Conservation (phyloP, 139 green algal species). For the Microglena sp. region DNA sequence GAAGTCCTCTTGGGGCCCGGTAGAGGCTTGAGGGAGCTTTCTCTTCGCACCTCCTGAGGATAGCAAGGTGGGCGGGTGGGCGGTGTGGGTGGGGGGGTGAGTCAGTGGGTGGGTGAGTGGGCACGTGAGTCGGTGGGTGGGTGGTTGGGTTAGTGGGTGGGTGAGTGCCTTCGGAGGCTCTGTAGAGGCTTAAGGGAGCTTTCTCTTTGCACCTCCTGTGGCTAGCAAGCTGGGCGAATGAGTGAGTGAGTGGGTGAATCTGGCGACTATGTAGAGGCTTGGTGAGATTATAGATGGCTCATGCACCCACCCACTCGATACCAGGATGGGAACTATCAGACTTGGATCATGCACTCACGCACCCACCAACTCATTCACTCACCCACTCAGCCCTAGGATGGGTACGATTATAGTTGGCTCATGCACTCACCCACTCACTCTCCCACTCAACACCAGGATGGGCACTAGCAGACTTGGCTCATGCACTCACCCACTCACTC, state of each 20-base stretch:
- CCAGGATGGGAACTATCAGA: too few relatives aligned
- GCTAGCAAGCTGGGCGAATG: background rate
- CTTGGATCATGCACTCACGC: too few relatives aligned
- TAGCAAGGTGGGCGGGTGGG: background rate
- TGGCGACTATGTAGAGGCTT: background rate
- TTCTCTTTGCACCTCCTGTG: background rate
- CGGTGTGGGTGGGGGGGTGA: background rate
- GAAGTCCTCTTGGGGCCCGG: slow-evolving; percentile 5
- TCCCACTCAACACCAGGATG: too few relatives aligned
- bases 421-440: too few relatives aligned
- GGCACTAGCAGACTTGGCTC: too few relatives aligned
- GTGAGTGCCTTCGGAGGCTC: background rate
- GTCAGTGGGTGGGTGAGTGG: background rate
- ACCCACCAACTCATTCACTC: too few relatives aligned
- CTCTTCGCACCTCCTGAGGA: background rate
- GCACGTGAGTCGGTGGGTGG: background rate
- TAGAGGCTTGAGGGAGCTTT: background rate
- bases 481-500: too few relatives aligned
- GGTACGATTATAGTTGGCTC: too few relatives aligned
- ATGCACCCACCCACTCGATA: too few relatives aligned
- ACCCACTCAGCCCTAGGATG: too few relatives aligned
- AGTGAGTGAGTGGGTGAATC: background rate
- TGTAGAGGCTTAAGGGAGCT: background rate
- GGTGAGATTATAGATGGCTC: background rate
- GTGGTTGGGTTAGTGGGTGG: background rate